Base-by-base conservation (phyloP, 306 rosid species). In the Urtica urens region DNA sequence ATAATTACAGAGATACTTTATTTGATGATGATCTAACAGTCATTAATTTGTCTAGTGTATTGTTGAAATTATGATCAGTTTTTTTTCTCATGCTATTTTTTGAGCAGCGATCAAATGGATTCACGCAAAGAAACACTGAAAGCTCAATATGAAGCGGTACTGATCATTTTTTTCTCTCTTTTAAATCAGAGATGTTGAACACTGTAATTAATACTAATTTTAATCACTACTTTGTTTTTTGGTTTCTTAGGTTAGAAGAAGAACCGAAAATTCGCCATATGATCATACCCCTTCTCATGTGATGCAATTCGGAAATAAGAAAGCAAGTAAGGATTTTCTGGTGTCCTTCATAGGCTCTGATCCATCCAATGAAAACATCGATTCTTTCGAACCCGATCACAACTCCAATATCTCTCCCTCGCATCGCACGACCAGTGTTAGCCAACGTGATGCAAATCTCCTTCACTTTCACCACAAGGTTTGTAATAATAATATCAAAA, bases 291-390 rank as follows among this genome's bases (percentile, higher is more conserved):
- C 6, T 35, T 79, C 94, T 69, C 81, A 75, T 38, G 92, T 84
- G 21, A 75, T 66, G 81, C 57, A 67, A 59, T 77, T 41, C 33
- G 94, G 94, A 41, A 64, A 72, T 38, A 53, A 0, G 55, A 57
- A 23, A 0, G 33, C 57, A 0, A 43, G 22, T 6, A 37, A 53
- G 0, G 63, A 77, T 42, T 17, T 10, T 21, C 34, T 83, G 5
- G 41, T 2, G 50, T 51, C 66, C 25, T 79, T 50, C 50, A 23
- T 83, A 47, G 88, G 88, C 54, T 33, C 67, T 13, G 16, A 43
- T 46, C 57, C 51, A 13, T 14, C 28, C 3, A 38, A 35, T 13
- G n/a, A n/a, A 15, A 49, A 23, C 55, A 24, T 27, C 33, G 20
- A 49, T 31, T 23, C 19, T 49, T 27, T 7, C 14, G 16, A 0